Conservation (phyloP, 1,284 basidiomycete species). For the Cutaneotrichosporon cavernicola region DNA sequence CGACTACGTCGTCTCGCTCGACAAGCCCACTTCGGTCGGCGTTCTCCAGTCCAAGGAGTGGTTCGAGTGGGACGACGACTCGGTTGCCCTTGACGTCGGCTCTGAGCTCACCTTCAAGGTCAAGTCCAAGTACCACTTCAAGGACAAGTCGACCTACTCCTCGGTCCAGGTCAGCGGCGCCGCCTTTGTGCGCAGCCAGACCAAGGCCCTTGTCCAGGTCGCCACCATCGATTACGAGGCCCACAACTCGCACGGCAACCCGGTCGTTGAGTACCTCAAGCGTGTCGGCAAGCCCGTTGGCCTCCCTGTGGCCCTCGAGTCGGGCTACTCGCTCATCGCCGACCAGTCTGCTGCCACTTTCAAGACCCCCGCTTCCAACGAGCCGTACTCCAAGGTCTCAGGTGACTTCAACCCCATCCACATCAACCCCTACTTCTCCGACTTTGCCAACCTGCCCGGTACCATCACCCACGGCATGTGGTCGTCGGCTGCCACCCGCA, state of each 20-base stretch:
- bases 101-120: conserved; percentile 85
- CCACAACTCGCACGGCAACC: conserved; percentile 86
- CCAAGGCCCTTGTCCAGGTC: conserved; percentile 83
- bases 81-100: conserved; percentile 72
- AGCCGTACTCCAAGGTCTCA: conserved; percentile 92
- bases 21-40: conserved; percentile 76
- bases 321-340: conserved; percentile 76
- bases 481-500: conserved; percentile 90
- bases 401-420: conserved; percentile 96
- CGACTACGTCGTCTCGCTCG: conserved; percentile 77
- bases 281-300: conserved; percentile 81
- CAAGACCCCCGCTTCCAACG: conserved; percentile 78
- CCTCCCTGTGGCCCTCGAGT: conserved; percentile 71
- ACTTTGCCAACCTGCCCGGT: conserved; percentile 86
- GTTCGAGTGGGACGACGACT: conserved; percentile 91
- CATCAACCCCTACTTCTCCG: conserved; percentile 96
- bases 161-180: conserved; percentile 80
- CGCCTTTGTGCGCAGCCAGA: conserved; percentile 78
- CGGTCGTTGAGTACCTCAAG: conserved; percentile 87
- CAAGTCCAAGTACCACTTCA: conserved; percentile 81
- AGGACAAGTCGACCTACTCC: conserved; percentile 82
- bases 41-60: conserved; percentile 95
- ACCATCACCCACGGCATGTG: conserved; percentile 99
- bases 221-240: conserved; percentile 82
- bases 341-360: conserved; percentile 63